Conservation (phyloP, 257 asterid species). For the Solanum arcanum region DNA sequence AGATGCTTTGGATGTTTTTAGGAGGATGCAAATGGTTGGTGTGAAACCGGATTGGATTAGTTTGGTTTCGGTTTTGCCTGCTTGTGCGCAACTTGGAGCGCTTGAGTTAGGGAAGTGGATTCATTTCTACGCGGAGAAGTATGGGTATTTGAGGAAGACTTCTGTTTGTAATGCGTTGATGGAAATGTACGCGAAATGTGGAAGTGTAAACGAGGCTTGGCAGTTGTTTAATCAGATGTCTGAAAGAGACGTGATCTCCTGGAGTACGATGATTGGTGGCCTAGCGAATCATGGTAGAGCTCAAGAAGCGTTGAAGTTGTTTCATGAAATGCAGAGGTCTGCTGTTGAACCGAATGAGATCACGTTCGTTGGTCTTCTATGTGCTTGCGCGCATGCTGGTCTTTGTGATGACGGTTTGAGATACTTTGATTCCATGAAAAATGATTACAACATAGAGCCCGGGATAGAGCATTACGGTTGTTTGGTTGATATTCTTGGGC, state of each 20-base stretch:
- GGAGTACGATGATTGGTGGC: slow-evolving; percentile 75
- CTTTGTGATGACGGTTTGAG: slow-evolving; percentile 40
- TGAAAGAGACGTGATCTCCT: slow-evolving; percentile 51
- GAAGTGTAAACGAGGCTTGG: slow-evolving; percentile 40
- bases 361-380: slow-evolving; percentile 61
- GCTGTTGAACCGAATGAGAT: slow-evolving; percentile 53
- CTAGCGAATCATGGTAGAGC: slow-evolving; percentile 74
- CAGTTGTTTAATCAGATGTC: slow-evolving; percentile 44
- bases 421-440: slow-evolving; percentile 49
- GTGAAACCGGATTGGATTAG: slow-evolving; percentile 76
- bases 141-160: slow-evolving; percentile 36
- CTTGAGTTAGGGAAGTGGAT: slow-evolving; percentile 71
- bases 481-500: slow-evolving; percentile 23
- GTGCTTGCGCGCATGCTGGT: slow-evolving; percentile 82
- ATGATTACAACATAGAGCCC: slow-evolving; percentile 32
- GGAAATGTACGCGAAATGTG: slow-evolving; percentile 83
- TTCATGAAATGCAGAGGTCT: slow-evolving; percentile 37
- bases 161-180: slow-evolving; percentile 58
- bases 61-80: slow-evolving; percentile 53
- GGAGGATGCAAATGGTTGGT: slow-evolving; percentile 58
- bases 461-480: slow-evolving; percentile 4
- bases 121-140: slow-evolving; percentile 48
- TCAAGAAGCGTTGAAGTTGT: slow-evolving; percentile 43
- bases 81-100: slow-evolving; percentile 68
- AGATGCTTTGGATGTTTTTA: slow-evolving; percentile 58